Percentiles rank a stretch among this genome's conserved stretches.
phyloP scores from a whole-genome alignment of 345 rosid genomes.

The Pistacia integerrima region DNA sequence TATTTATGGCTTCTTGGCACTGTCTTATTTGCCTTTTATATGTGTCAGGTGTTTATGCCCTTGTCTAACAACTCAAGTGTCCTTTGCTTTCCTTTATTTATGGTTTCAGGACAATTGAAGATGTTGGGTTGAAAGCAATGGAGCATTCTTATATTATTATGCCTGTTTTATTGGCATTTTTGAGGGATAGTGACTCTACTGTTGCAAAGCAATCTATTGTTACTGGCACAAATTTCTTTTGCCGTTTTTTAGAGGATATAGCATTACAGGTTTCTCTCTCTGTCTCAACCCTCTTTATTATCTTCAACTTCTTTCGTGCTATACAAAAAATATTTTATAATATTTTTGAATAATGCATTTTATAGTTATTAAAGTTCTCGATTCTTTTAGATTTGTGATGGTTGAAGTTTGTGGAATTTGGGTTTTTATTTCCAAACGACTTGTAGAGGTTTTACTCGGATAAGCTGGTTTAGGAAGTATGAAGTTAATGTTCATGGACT shows the following conservation, averaged over 20 bases:
- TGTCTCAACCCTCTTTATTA: background rate
- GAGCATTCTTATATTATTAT: conserved; percentile 58
- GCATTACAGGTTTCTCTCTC: conserved; percentile 63
- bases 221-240: conserved; percentile 62
- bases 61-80: background rate
- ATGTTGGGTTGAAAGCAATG: conserved; percentile 64
- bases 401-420: background rate
- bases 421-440: background rate
- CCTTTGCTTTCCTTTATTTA: background rate
- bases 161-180: conserved; percentile 58
- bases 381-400: background rate
- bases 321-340: background rate
- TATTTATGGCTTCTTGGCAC: background rate
- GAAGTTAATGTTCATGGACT: background rate
- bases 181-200: conserved; percentile 58
- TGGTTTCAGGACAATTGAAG: conserved; percentile 79
- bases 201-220: conserved; percentile 71
- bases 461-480: background rate
- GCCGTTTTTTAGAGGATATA: conserved; percentile 72
- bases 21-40: conserved; percentile 7
- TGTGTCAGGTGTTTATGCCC: background rate
- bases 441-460: background rate
- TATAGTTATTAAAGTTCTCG: background rate
- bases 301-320: background rate
- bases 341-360: background rate